Conservation (phyloP, 2,329 filamentous ascomycete species). For the Cercospora brassicicola region DNA sequence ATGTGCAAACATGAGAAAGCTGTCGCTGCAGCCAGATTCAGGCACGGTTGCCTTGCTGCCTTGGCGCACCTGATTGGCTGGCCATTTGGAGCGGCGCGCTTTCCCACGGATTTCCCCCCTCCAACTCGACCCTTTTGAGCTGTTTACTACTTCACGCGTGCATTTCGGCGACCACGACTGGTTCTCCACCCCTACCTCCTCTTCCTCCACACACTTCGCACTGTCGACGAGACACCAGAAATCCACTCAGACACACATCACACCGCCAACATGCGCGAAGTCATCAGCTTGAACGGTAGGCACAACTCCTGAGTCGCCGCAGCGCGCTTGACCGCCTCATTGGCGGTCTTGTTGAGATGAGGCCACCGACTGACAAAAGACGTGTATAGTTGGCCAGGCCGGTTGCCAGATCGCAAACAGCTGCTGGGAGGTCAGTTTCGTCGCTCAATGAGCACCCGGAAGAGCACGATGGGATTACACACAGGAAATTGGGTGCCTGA, state of each 20-base stretch:
- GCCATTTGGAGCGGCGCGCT: neutral
- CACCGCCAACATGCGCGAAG: slow-evolving; percentile 84
- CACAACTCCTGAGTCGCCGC: slow-evolving; percentile 35
- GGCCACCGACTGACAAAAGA: slow-evolving; percentile 52
- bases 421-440: slow-evolving; percentile 93
- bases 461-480: slow-evolving; percentile 16
- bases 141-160: slow-evolving; percentile 9
- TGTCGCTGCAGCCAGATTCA: neutral
- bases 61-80: neutral
- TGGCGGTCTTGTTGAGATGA: slow-evolving; percentile 17
- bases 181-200: slow-evolving; percentile 12
- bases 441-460: slow-evolving; percentile 22
- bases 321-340: slow-evolving; percentile 46
- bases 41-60: neutral
- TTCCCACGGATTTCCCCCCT: slow-evolving; percentile 2
- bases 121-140: slow-evolving; percentile 5
- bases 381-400: slow-evolving; percentile 88
- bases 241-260: slow-evolving; percentile 12
- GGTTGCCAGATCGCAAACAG: slow-evolving; percentile 99
- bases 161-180: slow-evolving; percentile 5
- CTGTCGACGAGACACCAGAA: slow-evolving; percentile 23
- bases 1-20: neutral
- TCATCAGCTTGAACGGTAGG: slow-evolving; percentile 97
- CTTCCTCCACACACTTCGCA: slow-evolving; percentile 19
- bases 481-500: slow-evolving; percentile 37